Base-by-base conservation (phyloP, 768 basidiomycete genomes). In the Phaeolepiota aurea region DNA sequence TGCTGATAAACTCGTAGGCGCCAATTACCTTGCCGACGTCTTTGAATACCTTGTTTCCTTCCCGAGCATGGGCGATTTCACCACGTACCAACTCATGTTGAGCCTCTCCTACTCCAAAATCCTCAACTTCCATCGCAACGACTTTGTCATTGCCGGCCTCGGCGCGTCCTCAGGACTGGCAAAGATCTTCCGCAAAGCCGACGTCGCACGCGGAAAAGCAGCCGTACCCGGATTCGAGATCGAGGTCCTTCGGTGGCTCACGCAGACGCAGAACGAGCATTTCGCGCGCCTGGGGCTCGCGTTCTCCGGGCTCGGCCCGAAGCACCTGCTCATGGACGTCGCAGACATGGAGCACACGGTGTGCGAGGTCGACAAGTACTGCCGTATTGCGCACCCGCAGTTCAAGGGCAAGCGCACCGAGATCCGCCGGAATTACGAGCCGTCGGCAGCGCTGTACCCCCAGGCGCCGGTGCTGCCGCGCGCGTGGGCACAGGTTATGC, bases 331-430 rank as follows among this genome's bases (percentile, higher is more conserved):
- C 4, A 75, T 82, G 67, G 68, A 71, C 48, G 61, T 86, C 37
- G 74, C 77, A 25, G 87, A 89, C 54, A 64, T 88, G 40, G 87
- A 89, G 61, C 87, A 89, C 54, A 67, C 78, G 1, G 59, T 88
- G 12, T 89, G 87, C 59, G 87, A 89, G 54, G 67, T 82, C 33
- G 82, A 87, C 61, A 85, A 87, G 53, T 88, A 87, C 51, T 66
- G 76, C 31, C 79, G 85, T 34, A 62, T 61, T n/a, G 63, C 58
- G 14, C 72, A 77, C 54, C 74, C 76, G 2, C 30, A 56, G 9
- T 52, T 78, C 42, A 66, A 62, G 42, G 70, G 66, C 20, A 61
- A 51, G 32, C 64, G 73, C 32, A 61, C 48, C 13, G 50, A 69
- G 41, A 50, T 74, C 21, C 59, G 55, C 3, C 63, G 65, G 10